phyloP scores from a whole-genome alignment of 352 stramenopile species.

The Pythium pyrilobum region DNA sequence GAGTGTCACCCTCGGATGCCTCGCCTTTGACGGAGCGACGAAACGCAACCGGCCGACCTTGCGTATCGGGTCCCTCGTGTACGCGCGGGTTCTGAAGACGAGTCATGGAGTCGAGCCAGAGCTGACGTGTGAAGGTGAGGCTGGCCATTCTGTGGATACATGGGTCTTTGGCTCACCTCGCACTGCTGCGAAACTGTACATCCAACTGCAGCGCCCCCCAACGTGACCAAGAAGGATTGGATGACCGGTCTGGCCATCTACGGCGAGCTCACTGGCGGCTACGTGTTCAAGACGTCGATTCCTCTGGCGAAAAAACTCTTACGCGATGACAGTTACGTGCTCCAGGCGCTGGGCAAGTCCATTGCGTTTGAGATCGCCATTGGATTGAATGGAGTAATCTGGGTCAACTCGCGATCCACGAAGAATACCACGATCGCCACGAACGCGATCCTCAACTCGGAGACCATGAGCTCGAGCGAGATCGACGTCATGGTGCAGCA shows the following conservation, averaged over 20 bases:
- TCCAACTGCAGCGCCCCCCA: slow-evolving; percentile 69
- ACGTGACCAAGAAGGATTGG: slow-evolving; percentile 95
- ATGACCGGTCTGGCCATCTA: slow-evolving; percentile 97
- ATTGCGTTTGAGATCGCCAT: slow-evolving; percentile 95
- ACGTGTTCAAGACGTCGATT: slow-evolving; percentile 85
- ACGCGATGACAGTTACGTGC: slow-evolving; percentile 69
- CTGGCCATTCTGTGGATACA: no score
- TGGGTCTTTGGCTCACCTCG: neutral
- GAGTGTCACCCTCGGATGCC: slow-evolving; percentile 52
- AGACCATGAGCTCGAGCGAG: slow-evolving; percentile 77
- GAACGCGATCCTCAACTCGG: slow-evolving; percentile 87
- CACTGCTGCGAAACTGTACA: no score
- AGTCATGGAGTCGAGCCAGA: slow-evolving; percentile 90
- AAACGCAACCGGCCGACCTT: slow-evolving; percentile 96
- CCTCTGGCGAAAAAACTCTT: slow-evolving; percentile 68
- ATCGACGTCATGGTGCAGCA: slow-evolving; percentile 73
- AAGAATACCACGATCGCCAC: slow-evolving; percentile 83
- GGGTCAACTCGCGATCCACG: slow-evolving; percentile 89
- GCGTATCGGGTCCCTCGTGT: slow-evolving; percentile 91
- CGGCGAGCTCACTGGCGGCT: slow-evolving; percentile 92
- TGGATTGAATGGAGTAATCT: slow-evolving; percentile 95
- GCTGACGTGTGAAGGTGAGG: slow-evolving; percentile 93
- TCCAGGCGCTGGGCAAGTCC: slow-evolving; percentile 73
- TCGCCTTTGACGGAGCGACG: slow-evolving; percentile 97
- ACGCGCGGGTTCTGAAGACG: slow-evolving; percentile 90